Conservation (phyloP, 805 yeast genomes). For the Tetrapisispora phaffii region DNA sequence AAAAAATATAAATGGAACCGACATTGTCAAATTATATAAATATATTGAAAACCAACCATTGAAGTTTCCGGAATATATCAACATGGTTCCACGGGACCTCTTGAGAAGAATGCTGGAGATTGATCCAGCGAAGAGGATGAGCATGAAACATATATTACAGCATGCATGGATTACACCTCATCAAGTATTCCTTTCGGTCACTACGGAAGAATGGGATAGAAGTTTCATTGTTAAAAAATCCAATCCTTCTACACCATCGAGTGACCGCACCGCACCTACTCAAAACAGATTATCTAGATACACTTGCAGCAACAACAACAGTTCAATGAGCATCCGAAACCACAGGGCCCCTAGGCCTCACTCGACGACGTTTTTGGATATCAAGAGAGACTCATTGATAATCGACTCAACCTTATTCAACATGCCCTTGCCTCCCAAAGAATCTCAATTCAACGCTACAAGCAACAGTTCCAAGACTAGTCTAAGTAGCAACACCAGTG, state of each 20-base stretch:
- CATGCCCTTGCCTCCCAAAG: slow-evolving; percentile 58
- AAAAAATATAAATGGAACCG: slow-evolving; percentile 89
- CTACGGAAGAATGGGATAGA: slow-evolving; percentile 88
- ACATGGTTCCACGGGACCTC: slow-evolving; percentile 84
- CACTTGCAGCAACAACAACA: neutral
- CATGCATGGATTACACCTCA: slow-evolving; percentile 87
- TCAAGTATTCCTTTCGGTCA: slow-evolving; percentile 71
- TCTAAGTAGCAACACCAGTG: neutral
- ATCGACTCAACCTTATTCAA: slow-evolving; percentile 32
- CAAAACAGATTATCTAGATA: neutral
- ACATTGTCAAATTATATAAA: slow-evolving; percentile 79
- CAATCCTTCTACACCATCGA: neutral
- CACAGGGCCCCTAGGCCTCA: neutral
- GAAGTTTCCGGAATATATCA: slow-evolving; percentile 90
- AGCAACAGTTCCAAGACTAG: neutral
- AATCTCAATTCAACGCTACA: slow-evolving; percentile 53
- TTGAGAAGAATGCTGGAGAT: slow-evolving; percentile 73
- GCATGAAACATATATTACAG: slow-evolving; percentile 56
- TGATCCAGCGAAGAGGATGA: slow-evolving; percentile 70
- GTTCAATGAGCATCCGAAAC: neutral
- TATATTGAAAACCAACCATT: slow-evolving; percentile 86
- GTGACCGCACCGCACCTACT: neutral
- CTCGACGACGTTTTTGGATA: neutral
- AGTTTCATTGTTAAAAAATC: slow-evolving; percentile 6
- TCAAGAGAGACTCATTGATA: slow-evolving; percentile 27